phyloP scores from a whole-genome alignment of 768 basidiomycete genomes.

The Lentinula raphanica region DNA sequence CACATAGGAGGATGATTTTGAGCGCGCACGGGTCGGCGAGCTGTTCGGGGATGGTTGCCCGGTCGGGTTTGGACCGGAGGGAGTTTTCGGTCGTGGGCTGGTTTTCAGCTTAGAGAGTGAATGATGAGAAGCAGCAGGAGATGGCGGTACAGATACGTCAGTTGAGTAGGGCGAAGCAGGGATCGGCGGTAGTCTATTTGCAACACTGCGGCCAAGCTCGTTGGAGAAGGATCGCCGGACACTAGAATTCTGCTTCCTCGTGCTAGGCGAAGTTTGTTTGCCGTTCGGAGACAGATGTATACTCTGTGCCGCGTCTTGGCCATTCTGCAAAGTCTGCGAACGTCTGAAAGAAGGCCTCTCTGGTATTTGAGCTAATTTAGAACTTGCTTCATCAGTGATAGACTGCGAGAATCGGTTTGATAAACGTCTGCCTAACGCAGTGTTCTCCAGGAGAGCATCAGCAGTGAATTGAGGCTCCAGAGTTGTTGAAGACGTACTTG shows the following conservation, averaged over 20 bases:
- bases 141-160: conserved; percentile 55
- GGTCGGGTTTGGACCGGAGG: conserved; percentile 16
- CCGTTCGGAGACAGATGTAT: conserved; percentile 1
- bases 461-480: conserved; percentile 3
- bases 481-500: conserved; percentile 48
- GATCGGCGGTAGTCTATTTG: conserved; percentile 52
- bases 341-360: conserved; percentile 30
- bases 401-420: conserved; percentile 45
- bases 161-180: conserved; percentile 65
- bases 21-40: conserved; percentile 39
- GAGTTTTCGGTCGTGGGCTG: conserved; percentile 11
- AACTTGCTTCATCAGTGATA: conserved; percentile 18
- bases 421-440: conserved; percentile 64
- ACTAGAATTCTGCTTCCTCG: conserved; percentile 21
- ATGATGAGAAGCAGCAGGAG: conserved; percentile 37
- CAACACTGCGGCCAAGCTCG: conserved; percentile 10
- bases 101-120: conserved; percentile 25
- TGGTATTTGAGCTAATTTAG: conserved; percentile 11
- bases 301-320: conserved; percentile 18
- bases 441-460: conserved; percentile 43
- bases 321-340: conserved; percentile 31
- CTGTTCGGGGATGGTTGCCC: conserved; percentile 21
- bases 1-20: conserved; percentile 52
- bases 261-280: conserved; percentile 4
- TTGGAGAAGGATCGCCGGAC: conserved; percentile 28